Evolutionary conservation across 345 rosid species (phyloP).

Genomic region (Aquilaria malaccensis): DNA sequence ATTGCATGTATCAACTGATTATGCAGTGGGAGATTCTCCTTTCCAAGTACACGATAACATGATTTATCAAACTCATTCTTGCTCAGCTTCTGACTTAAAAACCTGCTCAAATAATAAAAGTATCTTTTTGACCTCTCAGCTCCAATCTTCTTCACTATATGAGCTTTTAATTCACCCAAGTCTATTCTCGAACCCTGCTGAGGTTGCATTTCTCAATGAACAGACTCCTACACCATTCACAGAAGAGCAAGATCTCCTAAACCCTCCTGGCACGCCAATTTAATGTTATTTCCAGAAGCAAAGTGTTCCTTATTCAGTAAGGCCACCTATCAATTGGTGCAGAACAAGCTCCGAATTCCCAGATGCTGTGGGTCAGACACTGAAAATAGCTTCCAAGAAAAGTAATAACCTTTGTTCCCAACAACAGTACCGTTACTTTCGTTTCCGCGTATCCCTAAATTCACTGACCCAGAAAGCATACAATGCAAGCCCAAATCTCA

Average conservation of each 20-base stretch:
- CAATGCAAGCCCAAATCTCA: slow-evolving; percentile 65
- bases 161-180: slow-evolving; percentile 70
- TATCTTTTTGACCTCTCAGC: slow-evolving; percentile 75
- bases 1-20: slow-evolving; percentile 75
- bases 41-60: slow-evolving; percentile 67
- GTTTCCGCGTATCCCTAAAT: slow-evolving; percentile 27
- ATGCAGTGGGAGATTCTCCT: slow-evolving; percentile 85
- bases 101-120: slow-evolving; percentile 68
- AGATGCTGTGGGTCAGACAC: slow-evolving; percentile 45
- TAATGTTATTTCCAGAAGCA: slow-evolving; percentile 25
- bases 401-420: slow-evolving; percentile 9
- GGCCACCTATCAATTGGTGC: slow-evolving; percentile 26
- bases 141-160: slow-evolving; percentile 81
- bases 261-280: slow-evolving; percentile 26
- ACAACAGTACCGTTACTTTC: slow-evolving; percentile 17
- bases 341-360: slow-evolving; percentile 37
- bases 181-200: slow-evolving; percentile 75
- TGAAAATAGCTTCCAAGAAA: slow-evolving; percentile 11
- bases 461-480: slow-evolving; percentile 30
- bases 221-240: slow-evolving; percentile 42
- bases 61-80: slow-evolving; percentile 84
- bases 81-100: slow-evolving; percentile 72
- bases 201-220: slow-evolving; percentile 65
- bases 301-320: slow-evolving; percentile 18
- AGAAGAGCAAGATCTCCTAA: slow-evolving; percentile 18